Conservation (phyloP, 2,329 filamentous ascomycete genomes). For the Claviceps maximensis region DNA sequence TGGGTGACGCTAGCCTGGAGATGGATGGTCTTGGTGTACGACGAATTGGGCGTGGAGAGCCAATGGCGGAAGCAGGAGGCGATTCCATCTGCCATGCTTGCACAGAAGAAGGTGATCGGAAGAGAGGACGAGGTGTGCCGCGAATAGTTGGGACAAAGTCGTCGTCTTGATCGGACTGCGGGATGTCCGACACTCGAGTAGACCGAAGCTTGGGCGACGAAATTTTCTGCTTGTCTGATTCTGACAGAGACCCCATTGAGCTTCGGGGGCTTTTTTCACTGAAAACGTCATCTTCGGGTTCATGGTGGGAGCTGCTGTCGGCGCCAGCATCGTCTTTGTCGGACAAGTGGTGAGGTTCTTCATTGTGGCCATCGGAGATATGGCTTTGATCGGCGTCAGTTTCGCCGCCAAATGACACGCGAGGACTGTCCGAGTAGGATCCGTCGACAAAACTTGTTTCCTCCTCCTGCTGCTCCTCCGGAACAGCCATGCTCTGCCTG, state of each 20-base stretch:
- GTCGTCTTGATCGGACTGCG: slow-evolving; percentile 31
- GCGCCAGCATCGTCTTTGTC: slow-evolving; percentile 19
- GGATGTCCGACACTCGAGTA: slow-evolving; percentile 36
- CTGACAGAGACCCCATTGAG: slow-evolving; percentile 38
- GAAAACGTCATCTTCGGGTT: slow-evolving; percentile 43
- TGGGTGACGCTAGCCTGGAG: slow-evolving; percentile 45
- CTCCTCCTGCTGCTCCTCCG: slow-evolving; percentile 5
- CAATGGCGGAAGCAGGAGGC: slow-evolving; percentile 42
- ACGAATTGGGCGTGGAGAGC: slow-evolving; percentile 42
- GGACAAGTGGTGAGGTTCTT: slow-evolving; percentile 7
- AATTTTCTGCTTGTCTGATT: slow-evolving; percentile 20
- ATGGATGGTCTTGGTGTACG: slow-evolving; percentile 33
- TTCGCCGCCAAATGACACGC: slow-evolving; percentile 13
- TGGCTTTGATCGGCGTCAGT: slow-evolving; percentile 11
- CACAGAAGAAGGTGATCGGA: slow-evolving; percentile 56
- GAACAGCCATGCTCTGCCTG: slow-evolving; percentile 11
- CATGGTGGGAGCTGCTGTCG: slow-evolving; percentile 37
- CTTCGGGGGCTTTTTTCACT: slow-evolving; percentile 44
- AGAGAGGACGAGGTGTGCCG: slow-evolving; percentile 47
- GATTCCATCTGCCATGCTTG: slow-evolving; percentile 61
- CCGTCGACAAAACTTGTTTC: slow-evolving; percentile 14
- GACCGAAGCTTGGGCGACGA: slow-evolving; percentile 18
- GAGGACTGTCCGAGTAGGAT: slow-evolving; percentile 10
- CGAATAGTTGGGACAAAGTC: slow-evolving; percentile 42
- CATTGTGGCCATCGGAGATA: slow-evolving; percentile 8